Conservation (phyloP, 2,329 filamentous ascomycete genomes). For the Thielaviopsis cerberus region DNA sequence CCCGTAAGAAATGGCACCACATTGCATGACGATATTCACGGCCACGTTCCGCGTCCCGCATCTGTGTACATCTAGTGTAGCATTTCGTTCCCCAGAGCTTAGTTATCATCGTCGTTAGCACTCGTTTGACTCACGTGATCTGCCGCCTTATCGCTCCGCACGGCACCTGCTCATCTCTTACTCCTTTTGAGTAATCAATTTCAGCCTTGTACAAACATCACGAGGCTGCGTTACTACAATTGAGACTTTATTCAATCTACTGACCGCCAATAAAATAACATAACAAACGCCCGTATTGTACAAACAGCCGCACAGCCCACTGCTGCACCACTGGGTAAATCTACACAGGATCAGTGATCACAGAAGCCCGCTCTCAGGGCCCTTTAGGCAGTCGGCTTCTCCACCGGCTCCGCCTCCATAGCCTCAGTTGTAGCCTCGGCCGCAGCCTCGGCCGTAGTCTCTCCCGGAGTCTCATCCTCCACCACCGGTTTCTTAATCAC, state of each 20-base stretch:
- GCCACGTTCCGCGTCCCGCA: too few species aligned
- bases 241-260: not conserved
- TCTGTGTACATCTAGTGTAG: too few species aligned
- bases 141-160: too few species aligned
- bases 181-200: too few species aligned
- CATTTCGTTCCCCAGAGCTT: too few species aligned
- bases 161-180: too few species aligned
- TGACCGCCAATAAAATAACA: not conserved
- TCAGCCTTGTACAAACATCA: too few species aligned
- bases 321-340: slow-evolving; percentile 3
- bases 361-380: not conserved
- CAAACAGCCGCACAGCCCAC: not conserved
- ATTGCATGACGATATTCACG: too few species aligned
- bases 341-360: slow-evolving; percentile 1
- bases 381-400: not conserved
- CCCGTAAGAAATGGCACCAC: too few species aligned
- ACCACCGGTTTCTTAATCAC: not conserved
- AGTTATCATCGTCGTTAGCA: too few species aligned
- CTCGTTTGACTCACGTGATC: too few species aligned
- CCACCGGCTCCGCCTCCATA: not conserved
- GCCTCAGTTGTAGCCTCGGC: not conserved
- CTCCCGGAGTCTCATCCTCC: not conserved
- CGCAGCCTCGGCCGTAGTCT: not conserved
- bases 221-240: not conserved
- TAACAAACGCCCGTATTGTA: not conserved